These are phyloP conservation scores for Barnettozyma vustinii DNA, from an alignment of 805 yeast genomes.

Conservation along the genomic window DNA sequence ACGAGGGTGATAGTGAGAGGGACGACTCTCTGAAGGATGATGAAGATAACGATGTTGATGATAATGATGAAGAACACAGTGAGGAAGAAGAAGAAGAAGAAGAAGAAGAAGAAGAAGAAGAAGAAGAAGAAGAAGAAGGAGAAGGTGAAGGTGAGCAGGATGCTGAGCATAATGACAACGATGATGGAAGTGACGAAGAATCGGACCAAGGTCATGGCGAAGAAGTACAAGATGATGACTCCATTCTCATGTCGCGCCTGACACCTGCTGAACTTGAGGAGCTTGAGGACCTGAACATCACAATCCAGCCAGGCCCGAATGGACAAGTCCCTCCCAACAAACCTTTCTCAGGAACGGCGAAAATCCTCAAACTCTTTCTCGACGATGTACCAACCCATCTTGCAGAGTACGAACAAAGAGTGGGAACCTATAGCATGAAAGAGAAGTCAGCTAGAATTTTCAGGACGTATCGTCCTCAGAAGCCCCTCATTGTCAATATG, in stretches of 20 bases:
- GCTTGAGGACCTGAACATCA: neutral
- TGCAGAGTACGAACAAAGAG: neutral
- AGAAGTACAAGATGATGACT: neutral
- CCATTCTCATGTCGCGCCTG: neutral
- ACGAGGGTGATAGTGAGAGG: neutral
- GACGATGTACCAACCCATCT: neutral
- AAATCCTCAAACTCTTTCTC: slow-evolving; percentile 1
- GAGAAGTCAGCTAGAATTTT: neutral
- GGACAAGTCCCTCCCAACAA: neutral
- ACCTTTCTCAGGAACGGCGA: neutral
- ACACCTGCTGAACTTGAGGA: neutral
- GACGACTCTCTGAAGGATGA: neutral
- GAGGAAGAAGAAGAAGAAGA: neutral
- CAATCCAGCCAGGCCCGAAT: neutral
- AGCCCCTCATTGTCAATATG: neutral
- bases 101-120: neutral
- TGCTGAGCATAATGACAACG: neutral
- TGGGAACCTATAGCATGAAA: neutral
- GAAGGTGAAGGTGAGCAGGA: slow-evolving; percentile 1
- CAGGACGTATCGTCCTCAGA: neutral
- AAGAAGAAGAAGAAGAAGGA: neutral
- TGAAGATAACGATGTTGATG: neutral
- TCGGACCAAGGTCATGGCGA: neutral
- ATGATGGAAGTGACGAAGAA: neutral
- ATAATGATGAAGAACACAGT: neutral